Base-by-base conservation (phyloP, 352 stramenopile genomes). In the Globisporangium recalcitrans region DNA sequence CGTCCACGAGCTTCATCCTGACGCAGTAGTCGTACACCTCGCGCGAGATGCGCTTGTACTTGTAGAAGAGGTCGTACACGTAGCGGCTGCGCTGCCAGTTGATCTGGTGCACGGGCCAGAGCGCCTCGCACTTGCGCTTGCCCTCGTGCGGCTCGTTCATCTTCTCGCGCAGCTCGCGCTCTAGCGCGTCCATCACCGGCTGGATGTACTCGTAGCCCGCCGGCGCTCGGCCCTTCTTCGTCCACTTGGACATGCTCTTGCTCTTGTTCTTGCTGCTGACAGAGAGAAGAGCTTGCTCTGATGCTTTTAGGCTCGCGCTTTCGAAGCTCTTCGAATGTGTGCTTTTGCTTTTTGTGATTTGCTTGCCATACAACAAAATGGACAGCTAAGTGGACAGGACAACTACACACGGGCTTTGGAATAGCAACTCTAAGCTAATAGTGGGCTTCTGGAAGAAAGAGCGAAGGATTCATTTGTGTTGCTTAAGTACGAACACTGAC, bases 51-150 rank as follows among this genome's bases (percentile, higher is more conserved):
- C 86, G 85, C 26, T 93, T 74, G 74, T 99, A 97, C 58, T 96
- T 98, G 89, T 99, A 98, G 74, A 96, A 99, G 93, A 99, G 96
- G 72, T 99, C 97, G 77, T 99, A 99, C 32, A 99, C 86, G 82
- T 99, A 99, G 22, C 97, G 88, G 31, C 87, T 98, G 64, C 94
- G 88, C 78, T 99, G 97, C 95, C 96, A 99, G 71, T 98, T 99
- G 74, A 99, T 99, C 84, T 99, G 97, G 74, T 99, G 96, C 63
- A 99, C 94, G 11, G 97, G 97, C 97, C 97, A 99, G 72, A 99
- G 85, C 60, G 85, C 82, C 87, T 99, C 97, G 58, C 91, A 98
- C 73, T 99, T 98, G 47, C 97, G 93, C 72, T 98, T 98, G 26
- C 95, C 93, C 65, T 98, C 95, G 70, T 99, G 97, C 46, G 92